These are phyloP conservation scores for Trichoderma hamatum DNA, from an alignment of 2,329 filamentous ascomycete genomes.

Conservation along the genomic window DNA sequence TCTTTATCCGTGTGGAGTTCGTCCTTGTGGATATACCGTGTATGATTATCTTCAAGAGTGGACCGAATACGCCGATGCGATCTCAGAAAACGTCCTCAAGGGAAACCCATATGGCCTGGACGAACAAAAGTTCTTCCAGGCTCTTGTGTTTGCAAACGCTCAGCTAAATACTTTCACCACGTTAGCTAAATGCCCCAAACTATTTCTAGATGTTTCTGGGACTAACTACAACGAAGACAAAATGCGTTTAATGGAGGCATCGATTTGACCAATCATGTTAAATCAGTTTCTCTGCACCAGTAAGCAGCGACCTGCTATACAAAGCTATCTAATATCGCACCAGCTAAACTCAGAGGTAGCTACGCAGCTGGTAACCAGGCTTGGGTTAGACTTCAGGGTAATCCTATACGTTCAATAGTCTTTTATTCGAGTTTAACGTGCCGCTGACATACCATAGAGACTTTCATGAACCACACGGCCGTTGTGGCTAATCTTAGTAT, in stretches of 20 bases:
- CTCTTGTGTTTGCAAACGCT: constrained; percentile 7
- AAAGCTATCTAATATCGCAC: background rate
- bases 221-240: background rate
- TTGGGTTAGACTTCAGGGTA: constrained; percentile 11
- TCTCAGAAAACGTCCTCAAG: constrained; percentile 1
- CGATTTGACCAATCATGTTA: constrained; percentile 6
- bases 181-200: background rate
- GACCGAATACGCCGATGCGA: background rate
- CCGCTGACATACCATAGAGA: background rate
- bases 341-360: background rate
- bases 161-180: constrained; percentile 5
- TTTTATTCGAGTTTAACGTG: background rate
- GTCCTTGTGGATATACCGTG: constrained; percentile 2
- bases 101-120: constrained; percentile 5
- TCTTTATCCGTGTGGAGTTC: constrained; percentile 7
- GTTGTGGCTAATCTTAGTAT: constrained; percentile 18
- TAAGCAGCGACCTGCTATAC: background rate
- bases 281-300: constrained; percentile 16
- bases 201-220: too few relatives aligned
- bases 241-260: constrained; percentile 14
- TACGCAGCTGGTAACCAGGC: constrained; percentile 13
- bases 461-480: constrained; percentile 17
- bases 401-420: background rate
- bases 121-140: constrained; percentile 10
- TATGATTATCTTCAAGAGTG: constrained; percentile 10